phyloP scores from a whole-genome alignment of 164 flowering plant species.

The Magnolia kwangsiensis region DNA sequence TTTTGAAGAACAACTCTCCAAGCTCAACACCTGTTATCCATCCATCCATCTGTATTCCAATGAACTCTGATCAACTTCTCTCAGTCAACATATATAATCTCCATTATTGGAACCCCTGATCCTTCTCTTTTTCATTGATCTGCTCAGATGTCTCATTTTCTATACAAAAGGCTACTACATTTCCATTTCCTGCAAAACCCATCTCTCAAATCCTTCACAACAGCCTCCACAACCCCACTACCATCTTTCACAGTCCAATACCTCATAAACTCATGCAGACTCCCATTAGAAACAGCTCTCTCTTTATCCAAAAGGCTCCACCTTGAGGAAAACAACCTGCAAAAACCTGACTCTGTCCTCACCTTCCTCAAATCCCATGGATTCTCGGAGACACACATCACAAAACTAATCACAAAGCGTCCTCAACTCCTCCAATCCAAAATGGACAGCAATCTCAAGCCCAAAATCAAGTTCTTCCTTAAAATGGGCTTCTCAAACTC shows the following conservation, averaged over 20 bases:
- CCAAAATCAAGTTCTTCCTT: constrained; percentile 5
- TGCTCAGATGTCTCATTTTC: neutral
- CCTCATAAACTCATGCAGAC: constrained; percentile 13
- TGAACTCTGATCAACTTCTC: neutral
- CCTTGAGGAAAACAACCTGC: neutral
- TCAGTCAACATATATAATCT: neutral
- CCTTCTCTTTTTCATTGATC: neutral
- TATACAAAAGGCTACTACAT: neutral
- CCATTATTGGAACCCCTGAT: neutral
- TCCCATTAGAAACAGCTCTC: constrained; percentile 4
- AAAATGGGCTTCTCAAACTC: neutral
- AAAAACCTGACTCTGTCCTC: neutral
- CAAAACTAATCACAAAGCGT: neutral
- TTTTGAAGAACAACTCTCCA: neutral
- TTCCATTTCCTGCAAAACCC: neutral
- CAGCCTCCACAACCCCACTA: neutral
- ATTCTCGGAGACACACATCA: constrained; percentile 5
- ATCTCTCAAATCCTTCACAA: constrained; percentile 1
- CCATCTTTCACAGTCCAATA: constrained; percentile 3
- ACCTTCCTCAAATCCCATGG: constrained; percentile 1
- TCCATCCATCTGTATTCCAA: neutral
- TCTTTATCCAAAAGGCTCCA: neutral
- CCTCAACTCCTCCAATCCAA: constrained; percentile 2
- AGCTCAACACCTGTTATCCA: neutral
- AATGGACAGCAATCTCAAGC: constrained; percentile 1